Base-by-base conservation (phyloP, 345 rosid genomes). In the Eucalyptus pauciflora region DNA sequence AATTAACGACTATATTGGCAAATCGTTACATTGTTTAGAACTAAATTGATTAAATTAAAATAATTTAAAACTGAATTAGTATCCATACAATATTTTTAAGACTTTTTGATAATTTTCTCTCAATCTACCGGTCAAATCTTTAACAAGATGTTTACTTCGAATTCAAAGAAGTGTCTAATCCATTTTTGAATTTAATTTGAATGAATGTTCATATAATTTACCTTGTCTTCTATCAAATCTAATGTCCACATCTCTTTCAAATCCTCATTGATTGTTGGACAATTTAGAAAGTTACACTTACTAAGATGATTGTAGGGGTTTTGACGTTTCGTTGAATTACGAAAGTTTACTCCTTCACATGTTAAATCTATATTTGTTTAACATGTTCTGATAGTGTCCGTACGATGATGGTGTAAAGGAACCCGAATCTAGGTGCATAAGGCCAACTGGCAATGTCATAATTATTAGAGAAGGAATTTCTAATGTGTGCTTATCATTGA, bases 331-430 rank as follows among this genome's bases (percentile, higher is more conserved):
- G 58, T 52, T 18, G 58, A 18, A 18, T 52, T 18, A 18, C 58
- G 0, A 52, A 18, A 0, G 58, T 52, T 8, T 52, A 52, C 25
- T 52, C 58, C 58, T 52, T 52, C 4, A 52, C 58, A 52, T 52
- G 25, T 52, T 52, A 18, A 52, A 52, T 52, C 5, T 52, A 52
- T 52, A 52, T 52, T 18, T 52, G 58, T 52, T 52, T 52, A 20
- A 52, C 25, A 52, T 52, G 10, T 7, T 52, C 0, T 52, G 4
- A 52, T 52, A 18, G 25, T 52, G 25, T 52, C 0, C n/a, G 2
- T 52, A 52, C 1, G 25, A 20, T 51, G 22, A 51, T 20, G 10
- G 10, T 52, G 2, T 52, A 52, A 52, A 52, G 25, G 58, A 52
- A 52, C 2, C 25, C 1, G 1, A 52, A 52, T 18, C 24, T 18